Conservation (phyloP, 768 basidiomycete genomes). For the Leccinum arenicola region DNA sequence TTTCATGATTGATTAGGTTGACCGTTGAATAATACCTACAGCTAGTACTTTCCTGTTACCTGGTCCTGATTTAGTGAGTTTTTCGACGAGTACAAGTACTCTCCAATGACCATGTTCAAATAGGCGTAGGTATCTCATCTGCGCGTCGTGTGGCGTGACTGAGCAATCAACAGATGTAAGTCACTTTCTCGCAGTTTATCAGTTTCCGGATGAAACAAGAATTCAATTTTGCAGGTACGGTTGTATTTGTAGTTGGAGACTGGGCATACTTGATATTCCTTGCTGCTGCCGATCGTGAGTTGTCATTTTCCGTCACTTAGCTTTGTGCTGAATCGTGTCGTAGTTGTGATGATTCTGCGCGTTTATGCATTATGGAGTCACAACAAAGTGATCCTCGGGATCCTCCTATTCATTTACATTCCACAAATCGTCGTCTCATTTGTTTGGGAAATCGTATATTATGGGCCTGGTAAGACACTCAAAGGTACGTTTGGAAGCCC, state of each 20-base stretch:
- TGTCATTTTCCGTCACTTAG: too few relatives aligned
- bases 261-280: background rate
- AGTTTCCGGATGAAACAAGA: too few relatives aligned
- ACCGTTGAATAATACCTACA: background rate
- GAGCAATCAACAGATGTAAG: background rate
- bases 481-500: background rate
- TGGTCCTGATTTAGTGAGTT: background rate
- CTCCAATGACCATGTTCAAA: background rate
- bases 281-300: background rate
- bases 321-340: background rate
- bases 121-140: background rate
- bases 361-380: background rate
- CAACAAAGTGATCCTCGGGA: background rate
- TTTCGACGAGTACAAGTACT: background rate
- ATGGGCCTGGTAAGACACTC: background rate
- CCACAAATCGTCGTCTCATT: background rate
- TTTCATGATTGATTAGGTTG: background rate
- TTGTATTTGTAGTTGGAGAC: background rate
- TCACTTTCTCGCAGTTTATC: background rate
- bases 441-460: background rate
- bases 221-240: background rate
- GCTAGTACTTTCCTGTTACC: background rate
- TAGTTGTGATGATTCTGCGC: background rate
- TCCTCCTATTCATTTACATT: background rate
- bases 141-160: background rate